Evolutionary conservation across 192 early-diverging fungal species (phyloP), one percentile per base, ranked within the genome.

Genomic region (Coemansia umbellata): DNA sequence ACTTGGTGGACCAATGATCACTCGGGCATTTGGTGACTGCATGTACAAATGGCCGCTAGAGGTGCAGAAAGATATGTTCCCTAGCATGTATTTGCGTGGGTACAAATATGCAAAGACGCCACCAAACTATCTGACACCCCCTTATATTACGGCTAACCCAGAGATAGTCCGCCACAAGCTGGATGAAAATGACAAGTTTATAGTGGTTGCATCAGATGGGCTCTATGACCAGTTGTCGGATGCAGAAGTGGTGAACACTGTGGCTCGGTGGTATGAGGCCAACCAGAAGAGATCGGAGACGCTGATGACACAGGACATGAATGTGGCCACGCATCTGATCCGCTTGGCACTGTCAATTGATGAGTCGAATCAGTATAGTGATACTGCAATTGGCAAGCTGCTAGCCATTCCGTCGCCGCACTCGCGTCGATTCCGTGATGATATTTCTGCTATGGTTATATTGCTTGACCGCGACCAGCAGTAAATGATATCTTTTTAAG

Each of bases 141-240:
- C 86, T 13, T 87, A 89, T 47, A 68, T 91, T 18, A 84, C 82
- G 22, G 89, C 89, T 3, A 74, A 76, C 26, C 90, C 90, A 0
- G 82, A 81, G 4, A 74, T 87, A 0, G 57, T 58, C 3, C 60
- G 81, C 49, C 82, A 83, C 28, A 56, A 77, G 31, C 58, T 92
- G 9, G 57, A 55, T 35, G 33, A 73, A 8, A 56, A 66, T 13
- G 86, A 88, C 33, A 58, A 70, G 41, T 91, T 86, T 51, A 58
- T 92, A 24, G 81, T 92, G 5, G 54, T 92, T 47, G 86, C 85
- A 1, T 80, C 88, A 0, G 90, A 91, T 73, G 90, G 90, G 0
- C 55, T 92, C 1, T 91, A 85, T 79, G 89, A 91, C 48, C 59
- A 79, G 40, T 39, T 90, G 39, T 78, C 77, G 5, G 81, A 80